Conservation (phyloP, 202 grass and related monocot genomes). For the Panicum virgatum region DNA sequence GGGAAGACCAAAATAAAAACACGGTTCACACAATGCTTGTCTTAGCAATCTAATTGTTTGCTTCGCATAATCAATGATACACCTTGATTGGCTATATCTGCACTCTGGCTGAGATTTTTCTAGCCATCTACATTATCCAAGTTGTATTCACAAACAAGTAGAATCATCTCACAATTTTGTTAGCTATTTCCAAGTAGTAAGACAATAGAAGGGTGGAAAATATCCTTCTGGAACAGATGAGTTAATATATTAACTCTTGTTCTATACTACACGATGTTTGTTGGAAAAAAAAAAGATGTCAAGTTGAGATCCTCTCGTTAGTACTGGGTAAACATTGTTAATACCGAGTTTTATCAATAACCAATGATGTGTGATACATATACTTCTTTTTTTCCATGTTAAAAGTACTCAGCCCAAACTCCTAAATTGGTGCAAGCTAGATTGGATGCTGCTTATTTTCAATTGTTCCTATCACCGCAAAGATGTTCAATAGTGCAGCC, state of each 20-base stretch:
- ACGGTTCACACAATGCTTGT: background rate
- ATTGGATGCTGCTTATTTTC: background rate
- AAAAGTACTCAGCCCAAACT: background rate
- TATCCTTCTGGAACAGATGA: background rate
- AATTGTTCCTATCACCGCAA: background rate
- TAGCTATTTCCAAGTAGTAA: background rate
- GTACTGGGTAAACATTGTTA: background rate
- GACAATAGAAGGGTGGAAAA: background rate
- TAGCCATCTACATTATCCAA: background rate
- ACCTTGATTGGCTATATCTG: background rate
- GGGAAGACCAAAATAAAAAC: background rate
- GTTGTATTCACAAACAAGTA: background rate
- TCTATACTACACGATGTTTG: background rate
- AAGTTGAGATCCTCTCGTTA: background rate
- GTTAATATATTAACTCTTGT: background rate
- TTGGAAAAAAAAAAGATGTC: background rate
- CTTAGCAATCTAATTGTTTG: background rate
- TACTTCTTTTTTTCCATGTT: background rate
- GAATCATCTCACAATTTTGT: background rate
- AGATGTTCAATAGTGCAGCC: background rate
- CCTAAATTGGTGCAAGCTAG: background rate
- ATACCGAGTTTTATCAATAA: background rate
- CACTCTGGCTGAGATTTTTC: background rate
- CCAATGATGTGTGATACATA: background rate
- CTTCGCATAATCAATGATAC: background rate